Conservation (phyloP, 768 basidiomycete genomes). For the Amanita subjunquillea region DNA sequence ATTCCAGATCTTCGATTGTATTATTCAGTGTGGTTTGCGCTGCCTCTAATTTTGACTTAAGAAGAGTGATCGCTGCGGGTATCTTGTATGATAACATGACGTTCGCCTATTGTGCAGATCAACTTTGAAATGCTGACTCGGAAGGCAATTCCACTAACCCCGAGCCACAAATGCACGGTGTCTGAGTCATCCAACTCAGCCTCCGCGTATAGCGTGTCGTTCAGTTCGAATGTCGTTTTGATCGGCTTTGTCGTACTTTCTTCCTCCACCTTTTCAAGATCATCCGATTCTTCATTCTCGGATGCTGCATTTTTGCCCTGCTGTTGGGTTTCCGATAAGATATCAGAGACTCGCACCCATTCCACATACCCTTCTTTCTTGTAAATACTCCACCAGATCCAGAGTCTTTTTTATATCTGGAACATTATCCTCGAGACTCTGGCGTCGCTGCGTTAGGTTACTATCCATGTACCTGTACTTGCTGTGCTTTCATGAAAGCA, state of each 20-base stretch:
- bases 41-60: constrained; percentile 61
- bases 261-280: constrained; percentile 41
- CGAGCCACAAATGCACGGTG: constrained; percentile 91
- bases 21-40: constrained; percentile 60
- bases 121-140: neutral
- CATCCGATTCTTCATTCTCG: constrained; percentile 43
- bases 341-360: constrained; percentile 1
- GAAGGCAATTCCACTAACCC: constrained; percentile 41
- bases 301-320: constrained; percentile 46
- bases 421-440: constrained; percentile 84
- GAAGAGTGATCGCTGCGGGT: constrained; percentile 61
- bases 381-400: constrained; percentile 76
- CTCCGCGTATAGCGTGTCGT: constrained; percentile 91
- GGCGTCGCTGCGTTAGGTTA: constrained; percentile 67
- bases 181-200: constrained; percentile 83
- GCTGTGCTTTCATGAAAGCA: constrained; percentile 41
- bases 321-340: constrained; percentile 20
- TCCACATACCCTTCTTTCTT: constrained; percentile 54
- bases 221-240: constrained; percentile 87
- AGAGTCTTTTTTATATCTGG: constrained; percentile 93
- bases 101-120: constrained; percentile 57
- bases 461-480: constrained; percentile 99
- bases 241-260: constrained; percentile 41
- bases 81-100: constrained; percentile 95
- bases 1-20: constrained; percentile 84